A percentile compares a stretch with the other conserved stretches of the same genome.
Evolutionary conservation across 306 rosid species (phyloP).

Genomic region (barrel medic (Medicago truncatula)): MtrunA17r5.0-ANR NC_053049.1:37911001-37911500

Average conservation of each 20-base stretch:
- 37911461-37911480: conserved; percentile 73
- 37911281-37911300: conserved; percentile 51
- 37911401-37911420: conserved; percentile 89
- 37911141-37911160: conserved; percentile 44
- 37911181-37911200: conserved; percentile 51
- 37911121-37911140: conserved; percentile 51
- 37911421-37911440: conserved; percentile 96
- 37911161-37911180: conserved; percentile 40
- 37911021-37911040: conserved; percentile 68
- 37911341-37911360: conserved; percentile 52
- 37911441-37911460: conserved; percentile 85
- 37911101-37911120: conserved; percentile 50
- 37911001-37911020: conserved; percentile 57
- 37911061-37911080: conserved; percentile 62
- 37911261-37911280: conserved; percentile 45
- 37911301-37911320: conserved; percentile 43
- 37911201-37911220: conserved; percentile 51
- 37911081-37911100: conserved; percentile 47
- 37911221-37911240: conserved; percentile 48
- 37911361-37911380: conserved; percentile 67
- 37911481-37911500: conserved; percentile 55
- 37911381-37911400: conserved; percentile 53
- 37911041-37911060: conserved; percentile 91
- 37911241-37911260: conserved; percentile 52
- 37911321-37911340: conserved; percentile 47